Evolutionary conservation across 768 basidiomycete genomes (phyloP).

Genomic region (Boletus pseudopeckii): DNA sequence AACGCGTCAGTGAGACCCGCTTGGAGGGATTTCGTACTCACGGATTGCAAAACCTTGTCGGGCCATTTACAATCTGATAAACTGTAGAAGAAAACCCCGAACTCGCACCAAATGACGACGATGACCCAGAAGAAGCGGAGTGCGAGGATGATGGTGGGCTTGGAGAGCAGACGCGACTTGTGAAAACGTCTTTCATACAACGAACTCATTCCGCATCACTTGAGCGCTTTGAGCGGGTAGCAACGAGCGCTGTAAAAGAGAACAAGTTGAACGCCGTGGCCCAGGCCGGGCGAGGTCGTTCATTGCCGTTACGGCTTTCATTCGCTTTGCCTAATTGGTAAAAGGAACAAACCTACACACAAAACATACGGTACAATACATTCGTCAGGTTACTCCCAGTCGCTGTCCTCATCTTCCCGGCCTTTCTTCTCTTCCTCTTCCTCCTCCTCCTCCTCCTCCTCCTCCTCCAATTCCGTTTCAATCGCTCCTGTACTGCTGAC

Average conservation of each 20-base stretch:
- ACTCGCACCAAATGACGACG: slow-evolving; percentile 62
- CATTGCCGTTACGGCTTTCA: slow-evolving; percentile 8
- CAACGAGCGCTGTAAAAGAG: background rate
- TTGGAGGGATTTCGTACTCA: slow-evolving; percentile 14
- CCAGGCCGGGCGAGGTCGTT: background rate
- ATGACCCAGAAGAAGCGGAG: slow-evolving; percentile 53
- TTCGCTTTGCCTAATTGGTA: slow-evolving; percentile 12
- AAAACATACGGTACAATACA: slow-evolving; percentile 19
- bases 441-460: slow-evolving; percentile 36
- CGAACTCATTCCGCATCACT: slow-evolving; percentile 29
- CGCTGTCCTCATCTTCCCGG: slow-evolving; percentile 30
- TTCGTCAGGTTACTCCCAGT: slow-evolving; percentile 53
- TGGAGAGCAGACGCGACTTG: slow-evolving; percentile 26
- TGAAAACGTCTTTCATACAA: slow-evolving; percentile 28
- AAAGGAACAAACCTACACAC: background rate
- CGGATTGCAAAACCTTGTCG: slow-evolving; percentile 29
- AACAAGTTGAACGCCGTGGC: background rate
- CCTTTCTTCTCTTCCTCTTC: slow-evolving; percentile 21
- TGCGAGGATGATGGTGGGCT: slow-evolving; percentile 37
- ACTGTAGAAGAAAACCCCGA: slow-evolving; percentile 56
- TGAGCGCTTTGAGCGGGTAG: background rate
- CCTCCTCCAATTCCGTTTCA: slow-evolving; percentile 33
- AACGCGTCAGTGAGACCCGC: slow-evolving; percentile 2
- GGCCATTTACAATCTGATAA: slow-evolving; percentile 64
- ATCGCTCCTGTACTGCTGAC: slow-evolving; percentile 38